Percentiles rank a stretch among this genome's conserved stretches.
phyloP scores from a whole-genome alignment of 495 filamentous ascomycete genomes.

The Pyronema domesticum region DNA sequence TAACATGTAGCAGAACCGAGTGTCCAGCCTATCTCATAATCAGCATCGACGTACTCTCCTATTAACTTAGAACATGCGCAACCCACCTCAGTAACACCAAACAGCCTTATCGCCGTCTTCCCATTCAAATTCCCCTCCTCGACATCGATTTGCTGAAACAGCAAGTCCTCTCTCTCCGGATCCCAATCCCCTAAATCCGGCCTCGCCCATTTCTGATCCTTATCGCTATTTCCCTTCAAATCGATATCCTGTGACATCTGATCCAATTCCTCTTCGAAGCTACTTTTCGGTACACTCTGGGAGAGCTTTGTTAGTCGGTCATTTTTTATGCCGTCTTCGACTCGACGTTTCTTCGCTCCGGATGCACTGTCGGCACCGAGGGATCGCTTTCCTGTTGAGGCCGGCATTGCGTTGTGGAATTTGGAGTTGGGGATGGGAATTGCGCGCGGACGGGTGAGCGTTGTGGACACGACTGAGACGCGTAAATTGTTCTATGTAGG shows the following conservation, averaged over 20 bases:
- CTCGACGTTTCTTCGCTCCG: slow-evolving; percentile 55
- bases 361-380: slow-evolving; percentile 7
- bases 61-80: not conserved
- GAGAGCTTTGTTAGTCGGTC: slow-evolving; percentile 38
- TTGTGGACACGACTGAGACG: too few species aligned
- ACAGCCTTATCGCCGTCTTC: slow-evolving; percentile 63
- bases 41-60: slow-evolving; percentile 7
- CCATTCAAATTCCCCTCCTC: slow-evolving; percentile 74
- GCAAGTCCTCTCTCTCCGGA: slow-evolving; percentile 49
- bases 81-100: slow-evolving; percentile 83
- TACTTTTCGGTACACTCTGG: slow-evolving; percentile 40
- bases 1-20: slow-evolving; percentile 88
- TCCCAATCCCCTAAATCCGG: slow-evolving; percentile 59
- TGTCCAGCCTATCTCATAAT: slow-evolving; percentile 44
- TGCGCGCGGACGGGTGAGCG: too few species aligned
- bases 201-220: slow-evolving; percentile 83
- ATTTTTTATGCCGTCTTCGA: slow-evolving; percentile 43
- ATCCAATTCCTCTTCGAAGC: slow-evolving; percentile 88
- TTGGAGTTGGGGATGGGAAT: too few species aligned
- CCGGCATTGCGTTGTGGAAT: slow-evolving; percentile 23
- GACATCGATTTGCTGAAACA: slow-evolving; percentile 88
- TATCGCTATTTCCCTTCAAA: slow-evolving; percentile 70
- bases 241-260: slow-evolving; percentile 87
- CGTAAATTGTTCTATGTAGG: too few species aligned
- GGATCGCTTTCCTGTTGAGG: slow-evolving; percentile 27